Conservation (phyloP, 2,329 filamentous ascomycete genomes). For the Microascus cirrosus region DNA sequence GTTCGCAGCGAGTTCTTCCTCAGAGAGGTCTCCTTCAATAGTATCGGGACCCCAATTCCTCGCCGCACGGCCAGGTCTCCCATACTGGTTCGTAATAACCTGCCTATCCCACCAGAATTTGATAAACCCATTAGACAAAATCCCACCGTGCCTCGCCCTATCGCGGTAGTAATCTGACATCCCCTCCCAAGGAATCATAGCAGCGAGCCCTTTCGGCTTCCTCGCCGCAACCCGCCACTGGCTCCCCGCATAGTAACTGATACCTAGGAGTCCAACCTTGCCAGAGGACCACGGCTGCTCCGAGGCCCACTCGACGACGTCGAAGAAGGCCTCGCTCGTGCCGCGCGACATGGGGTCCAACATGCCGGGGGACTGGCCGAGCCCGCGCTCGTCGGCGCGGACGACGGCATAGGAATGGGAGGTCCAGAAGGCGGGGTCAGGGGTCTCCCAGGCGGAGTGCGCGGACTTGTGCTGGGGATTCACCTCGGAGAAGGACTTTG, state of each 20-base stretch:
- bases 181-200: slow-evolving; percentile 39
- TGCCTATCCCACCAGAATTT: slow-evolving; percentile 57
- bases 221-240: slow-evolving; percentile 37
- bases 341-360: slow-evolving; percentile 37
- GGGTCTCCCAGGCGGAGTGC: slow-evolving; percentile 49
- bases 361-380: slow-evolving; percentile 33
- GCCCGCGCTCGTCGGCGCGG: slow-evolving; percentile 37
- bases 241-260: slow-evolving; percentile 30
- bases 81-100: slow-evolving; percentile 59
- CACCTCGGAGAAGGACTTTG: slow-evolving; percentile 32
- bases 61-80: slow-evolving; percentile 20
- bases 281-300: slow-evolving; percentile 32
- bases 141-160: slow-evolving; percentile 49
- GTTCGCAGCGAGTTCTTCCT: slow-evolving; percentile 32
- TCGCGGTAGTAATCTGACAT: slow-evolving; percentile 46
- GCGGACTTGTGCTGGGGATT: slow-evolving; percentile 39
- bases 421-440: slow-evolving; percentile 46
- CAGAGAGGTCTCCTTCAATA: slow-evolving; percentile 45
- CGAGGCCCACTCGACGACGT: slow-evolving; percentile 34
- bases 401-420: slow-evolving; percentile 41
- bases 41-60: slow-evolving; percentile 41
- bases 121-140: slow-evolving; percentile 48
- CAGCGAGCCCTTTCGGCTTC: slow-evolving; percentile 28
- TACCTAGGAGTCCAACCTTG: slow-evolving; percentile 34
- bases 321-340: slow-evolving; percentile 35